A percentile compares a stretch with the other conserved stretches of the same genome.
Conservation (phyloP, 1,139 yeast species). For the Pichiaceae sp. region DNA sequence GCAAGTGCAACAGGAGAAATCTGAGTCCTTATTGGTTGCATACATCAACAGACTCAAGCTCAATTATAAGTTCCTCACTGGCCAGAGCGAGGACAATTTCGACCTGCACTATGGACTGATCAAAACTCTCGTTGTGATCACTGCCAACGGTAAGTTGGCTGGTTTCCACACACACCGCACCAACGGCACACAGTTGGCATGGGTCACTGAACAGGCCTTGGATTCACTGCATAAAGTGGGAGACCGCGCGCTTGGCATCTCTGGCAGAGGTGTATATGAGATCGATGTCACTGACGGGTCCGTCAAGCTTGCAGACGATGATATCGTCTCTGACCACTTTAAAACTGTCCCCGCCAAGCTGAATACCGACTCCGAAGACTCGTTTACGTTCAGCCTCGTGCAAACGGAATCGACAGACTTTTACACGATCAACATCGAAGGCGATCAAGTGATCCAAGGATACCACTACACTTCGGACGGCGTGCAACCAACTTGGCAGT, state of each 20-base stretch:
- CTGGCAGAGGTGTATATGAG: constrained; percentile 10
- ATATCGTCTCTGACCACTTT: constrained; percentile 5
- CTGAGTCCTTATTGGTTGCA: constrained; percentile 30
- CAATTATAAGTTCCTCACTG: constrained; percentile 24
- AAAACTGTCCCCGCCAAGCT: background rate
- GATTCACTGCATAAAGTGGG: constrained; percentile 11
- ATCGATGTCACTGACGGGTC: constrained; percentile 11
- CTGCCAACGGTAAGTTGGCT: constrained; percentile 32
- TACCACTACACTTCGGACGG: constrained; percentile 2
- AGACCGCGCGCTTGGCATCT: constrained; percentile 10
- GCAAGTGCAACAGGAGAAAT: constrained; percentile 32
- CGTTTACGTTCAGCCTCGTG: no score
- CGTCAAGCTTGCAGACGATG: constrained; percentile 4
- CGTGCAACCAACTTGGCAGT: constrained; percentile 13
- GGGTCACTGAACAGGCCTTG: constrained; percentile 15
- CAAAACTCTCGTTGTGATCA: constrained; percentile 37
- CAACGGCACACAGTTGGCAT: constrained; percentile 2
- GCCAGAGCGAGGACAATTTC: constrained; percentile 3
- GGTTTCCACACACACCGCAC: constrained; percentile 31
- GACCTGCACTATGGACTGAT: constrained; percentile 38
- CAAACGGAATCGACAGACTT: constrained; percentile 9
- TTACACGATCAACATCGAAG: constrained; percentile 7
- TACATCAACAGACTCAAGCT: constrained; percentile 33
- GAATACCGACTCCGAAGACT: no score
- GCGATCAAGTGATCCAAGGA: constrained; percentile 11